Conservation (phyloP, 1,284 basidiomycete genomes). For the Boletus holoroseus region DNA sequence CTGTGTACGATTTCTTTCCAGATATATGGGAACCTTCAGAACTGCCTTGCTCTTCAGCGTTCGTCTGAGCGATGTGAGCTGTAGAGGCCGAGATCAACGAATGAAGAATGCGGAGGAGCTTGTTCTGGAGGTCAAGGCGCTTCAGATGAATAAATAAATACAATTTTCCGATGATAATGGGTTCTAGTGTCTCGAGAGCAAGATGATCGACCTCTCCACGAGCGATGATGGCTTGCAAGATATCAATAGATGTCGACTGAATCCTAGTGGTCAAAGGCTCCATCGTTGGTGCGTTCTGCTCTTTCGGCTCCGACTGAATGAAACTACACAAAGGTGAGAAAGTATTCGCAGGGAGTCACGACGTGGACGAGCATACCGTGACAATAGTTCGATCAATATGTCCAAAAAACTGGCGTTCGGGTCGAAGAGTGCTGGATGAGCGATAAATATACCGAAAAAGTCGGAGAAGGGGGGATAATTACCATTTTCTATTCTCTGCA, state of each 20-base stretch:
- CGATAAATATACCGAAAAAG: slow-evolving; percentile 14
- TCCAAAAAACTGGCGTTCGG: slow-evolving; percentile 70
- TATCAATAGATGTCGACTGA: slow-evolving; percentile 73
- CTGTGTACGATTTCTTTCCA: slow-evolving; percentile 37
- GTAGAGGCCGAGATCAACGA: slow-evolving; percentile 67
- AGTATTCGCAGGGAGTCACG: neutral
- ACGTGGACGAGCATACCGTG: slow-evolving; percentile 47
- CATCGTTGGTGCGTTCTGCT: slow-evolving; percentile 47
- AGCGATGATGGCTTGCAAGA: slow-evolving; percentile 77
- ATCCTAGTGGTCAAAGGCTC: slow-evolving; percentile 56
- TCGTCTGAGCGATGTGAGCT: slow-evolving; percentile 23
- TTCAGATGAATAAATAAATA: slow-evolving; percentile 66
- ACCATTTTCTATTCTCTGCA: slow-evolving; percentile 58
- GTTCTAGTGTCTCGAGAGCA: slow-evolving; percentile 62
- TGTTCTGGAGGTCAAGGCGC: slow-evolving; percentile 83
- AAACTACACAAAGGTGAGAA: slow-evolving; percentile 44
- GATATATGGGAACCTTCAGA: slow-evolving; percentile 25
- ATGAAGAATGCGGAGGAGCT: slow-evolving; percentile 87
- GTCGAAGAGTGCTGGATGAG: slow-evolving; percentile 46
- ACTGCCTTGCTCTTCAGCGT: slow-evolving; percentile 29
- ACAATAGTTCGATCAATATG: slow-evolving; percentile 60
- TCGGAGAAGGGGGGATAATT: slow-evolving; percentile 16
- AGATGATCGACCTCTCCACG: slow-evolving; percentile 68
- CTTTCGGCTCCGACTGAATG: slow-evolving; percentile 67
- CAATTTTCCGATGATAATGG: slow-evolving; percentile 69